Evolutionary conservation across 768 basidiomycete species (phyloP).

Genomic region (Suillus subalutaceus): DNA sequence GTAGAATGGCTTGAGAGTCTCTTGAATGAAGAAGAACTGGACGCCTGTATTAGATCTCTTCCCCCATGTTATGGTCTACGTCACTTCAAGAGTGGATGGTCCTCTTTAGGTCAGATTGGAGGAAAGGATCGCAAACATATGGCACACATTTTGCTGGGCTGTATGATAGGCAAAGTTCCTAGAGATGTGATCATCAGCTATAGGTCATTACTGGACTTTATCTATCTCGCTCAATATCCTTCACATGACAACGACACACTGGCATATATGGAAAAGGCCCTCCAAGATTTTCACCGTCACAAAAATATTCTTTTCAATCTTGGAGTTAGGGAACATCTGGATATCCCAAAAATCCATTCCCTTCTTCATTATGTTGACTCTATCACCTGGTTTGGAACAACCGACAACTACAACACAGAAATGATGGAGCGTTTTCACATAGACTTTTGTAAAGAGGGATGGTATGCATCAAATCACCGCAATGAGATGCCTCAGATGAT

Average conservation of each 20-base stretch:
- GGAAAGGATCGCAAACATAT: conserved; percentile 45
- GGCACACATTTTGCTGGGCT: conserved; percentile 36
- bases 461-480: too few species aligned
- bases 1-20: conserved; percentile 36
- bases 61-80: conserved; percentile 13
- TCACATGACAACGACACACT: conserved; percentile 23
- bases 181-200: conserved; percentile 23
- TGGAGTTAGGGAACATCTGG: conserved; percentile 33
- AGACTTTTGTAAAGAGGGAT: conserved; percentile 38
- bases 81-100: conserved; percentile 49
- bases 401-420: conserved; percentile 41
- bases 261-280: conserved; percentile 24
- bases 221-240: conserved; percentile 26
- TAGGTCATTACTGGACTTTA: conserved; percentile 38
- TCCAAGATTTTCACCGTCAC: conserved; percentile 29
- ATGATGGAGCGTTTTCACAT: conserved; percentile 44
- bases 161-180: conserved; percentile 28
- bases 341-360: conserved; percentile 41
- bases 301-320: conserved; percentile 34
- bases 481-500: too few species aligned
- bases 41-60: conserved; percentile 19
- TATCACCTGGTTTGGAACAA: conserved; percentile 32
- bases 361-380: conserved; percentile 28
- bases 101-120: conserved; percentile 42
- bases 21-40: conserved; percentile 17